Percentiles rank a stretch among this genome's conserved stretches.
These are phyloP conservation scores for Myxozyma neglecta DNA, from an alignment of 805 yeast species.

Conservation along the genomic window DNA sequence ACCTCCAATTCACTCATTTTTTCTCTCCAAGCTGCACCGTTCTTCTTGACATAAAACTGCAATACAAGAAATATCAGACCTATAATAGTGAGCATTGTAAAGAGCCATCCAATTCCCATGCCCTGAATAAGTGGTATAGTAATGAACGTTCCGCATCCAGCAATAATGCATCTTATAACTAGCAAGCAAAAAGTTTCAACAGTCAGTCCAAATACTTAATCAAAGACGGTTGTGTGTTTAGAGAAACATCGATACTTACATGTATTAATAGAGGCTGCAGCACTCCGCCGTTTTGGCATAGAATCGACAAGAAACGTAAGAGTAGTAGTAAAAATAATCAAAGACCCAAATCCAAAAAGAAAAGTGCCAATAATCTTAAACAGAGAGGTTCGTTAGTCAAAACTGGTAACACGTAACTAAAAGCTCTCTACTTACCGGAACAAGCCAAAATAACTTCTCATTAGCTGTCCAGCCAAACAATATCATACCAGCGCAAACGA, in stretches of 20 bases:
- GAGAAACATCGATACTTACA: slow-evolving; percentile 25
- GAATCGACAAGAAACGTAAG: slow-evolving; percentile 80
- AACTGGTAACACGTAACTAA: not conserved
- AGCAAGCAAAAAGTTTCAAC: too few species aligned
- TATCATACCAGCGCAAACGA: slow-evolving; percentile 64
- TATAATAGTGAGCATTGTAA: slow-evolving; percentile 61
- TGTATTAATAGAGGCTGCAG: slow-evolving; percentile 83
- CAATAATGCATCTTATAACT: slow-evolving; percentile 65
- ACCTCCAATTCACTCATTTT: slow-evolving; percentile 14
- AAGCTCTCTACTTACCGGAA: slow-evolving; percentile 52
- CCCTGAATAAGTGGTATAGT: slow-evolving; percentile 69
- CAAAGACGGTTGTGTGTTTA: not conserved
- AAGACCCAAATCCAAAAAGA: slow-evolving; percentile 75
- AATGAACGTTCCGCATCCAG: slow-evolving; percentile 73
- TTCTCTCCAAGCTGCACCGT: slow-evolving; percentile 22
- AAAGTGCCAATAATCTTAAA: slow-evolving; percentile 62
- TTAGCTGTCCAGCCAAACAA: slow-evolving; percentile 83
- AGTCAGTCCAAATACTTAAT: not conserved
- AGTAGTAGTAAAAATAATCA: slow-evolving; percentile 80
- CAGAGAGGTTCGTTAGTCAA: too few species aligned
- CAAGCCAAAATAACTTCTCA: slow-evolving; percentile 66
- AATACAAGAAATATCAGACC: slow-evolving; percentile 17
- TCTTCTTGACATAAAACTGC: slow-evolving; percentile 27
- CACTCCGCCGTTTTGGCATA: slow-evolving; percentile 83
- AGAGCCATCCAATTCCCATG: slow-evolving; percentile 69